Evolutionary conservation across 768 basidiomycete genomes (phyloP), one percentile per base, ranked within the genome.

Genomic region (Neoboletus brunneissimus): DNA sequence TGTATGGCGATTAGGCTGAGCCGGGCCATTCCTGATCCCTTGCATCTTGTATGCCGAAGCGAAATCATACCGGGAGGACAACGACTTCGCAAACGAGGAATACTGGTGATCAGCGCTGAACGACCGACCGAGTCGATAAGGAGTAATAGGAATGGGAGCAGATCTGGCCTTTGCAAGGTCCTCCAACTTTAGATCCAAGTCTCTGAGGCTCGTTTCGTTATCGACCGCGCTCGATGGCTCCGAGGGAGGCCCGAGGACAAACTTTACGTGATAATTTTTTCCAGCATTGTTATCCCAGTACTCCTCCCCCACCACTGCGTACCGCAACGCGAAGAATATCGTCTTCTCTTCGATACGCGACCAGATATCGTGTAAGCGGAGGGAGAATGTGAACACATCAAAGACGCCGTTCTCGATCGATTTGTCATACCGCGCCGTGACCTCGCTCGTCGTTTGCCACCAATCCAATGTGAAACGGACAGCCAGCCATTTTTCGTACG

Each of bases 381-480:
- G 85, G 20, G 72, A 74, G 72, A 95, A 96, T 23, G 76, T 68
- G 73, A 96, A 96, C 20, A 89, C 77, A 67, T 95, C 94, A 68
- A 82, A 80, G 25, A 52, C 53, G 37, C 74, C 71, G 31, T 60
- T 68, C 44, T 61, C 62, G 22, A 76, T 58, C 35, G 77, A 68
- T 54, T 81, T 79, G 20, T 74, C 72, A 69, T 91, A 88, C 48
- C 81, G 84, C 25, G 87, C 95, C 0, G 86, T 83, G 55, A 97
- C 91, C 72, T 98, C 96, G 71, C 88, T 90, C 56, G 92, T 95
- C 46, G 96, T 99, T 72, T 94, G 92, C 96, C 96, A 98, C 62
- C 78, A 80, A 69, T 98, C 96, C 63, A 95, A 82, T 1, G 96
- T 98, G 72, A 97, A 98, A 29, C 96, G 84, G 25, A 94, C 83